A percentile compares a stretch with the other conserved stretches of the same genome.
Evolutionary conservation across 2,329 filamentous ascomycete genomes (phyloP).

Genomic region (Penicillium hordei): DNA sequence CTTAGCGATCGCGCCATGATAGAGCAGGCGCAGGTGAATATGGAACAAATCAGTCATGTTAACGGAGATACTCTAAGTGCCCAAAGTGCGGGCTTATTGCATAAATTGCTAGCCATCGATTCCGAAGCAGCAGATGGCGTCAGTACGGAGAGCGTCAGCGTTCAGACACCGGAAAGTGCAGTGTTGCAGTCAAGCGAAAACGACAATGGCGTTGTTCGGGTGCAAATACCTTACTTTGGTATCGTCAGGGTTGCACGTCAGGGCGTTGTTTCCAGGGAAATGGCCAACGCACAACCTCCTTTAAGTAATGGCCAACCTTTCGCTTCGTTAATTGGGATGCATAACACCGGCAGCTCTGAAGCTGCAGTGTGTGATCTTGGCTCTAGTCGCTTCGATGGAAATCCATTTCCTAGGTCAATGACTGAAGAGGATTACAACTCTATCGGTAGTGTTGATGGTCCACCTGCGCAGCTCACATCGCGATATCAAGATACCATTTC

Average conservation of each 20-base stretch:
- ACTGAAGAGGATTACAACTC: not conserved
- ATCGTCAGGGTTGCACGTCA: constrained; percentile 39
- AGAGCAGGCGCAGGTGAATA: constrained; percentile 38
- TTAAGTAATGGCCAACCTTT: not conserved
- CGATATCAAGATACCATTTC: not conserved
- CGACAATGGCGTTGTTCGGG: constrained; percentile 26
- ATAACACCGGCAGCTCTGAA: not conserved
- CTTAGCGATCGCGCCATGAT: constrained; percentile 43
- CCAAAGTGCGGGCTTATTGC: constrained; percentile 20
- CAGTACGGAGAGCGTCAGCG: not conserved
- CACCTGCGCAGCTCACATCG: not conserved
- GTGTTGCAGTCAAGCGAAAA: not conserved
- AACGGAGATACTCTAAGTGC: constrained; percentile 34
- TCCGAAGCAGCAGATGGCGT: constrained; percentile 9
- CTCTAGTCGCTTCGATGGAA: not conserved
- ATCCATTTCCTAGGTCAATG: not conserved
- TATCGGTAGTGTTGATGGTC: not conserved
- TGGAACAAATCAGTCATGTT: constrained; percentile 31
- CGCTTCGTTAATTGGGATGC: not conserved
- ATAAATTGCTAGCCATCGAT: constrained; percentile 23
- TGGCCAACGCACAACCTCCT: not conserved
- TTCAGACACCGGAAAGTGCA: not conserved
- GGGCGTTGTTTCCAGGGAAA: constrained; percentile 4
- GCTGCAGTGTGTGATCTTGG: not conserved
- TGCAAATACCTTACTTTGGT: constrained; percentile 49